Base-by-base conservation (phyloP, 2,329 filamentous ascomycete species). In the Stachybotrys elegans region DNA sequence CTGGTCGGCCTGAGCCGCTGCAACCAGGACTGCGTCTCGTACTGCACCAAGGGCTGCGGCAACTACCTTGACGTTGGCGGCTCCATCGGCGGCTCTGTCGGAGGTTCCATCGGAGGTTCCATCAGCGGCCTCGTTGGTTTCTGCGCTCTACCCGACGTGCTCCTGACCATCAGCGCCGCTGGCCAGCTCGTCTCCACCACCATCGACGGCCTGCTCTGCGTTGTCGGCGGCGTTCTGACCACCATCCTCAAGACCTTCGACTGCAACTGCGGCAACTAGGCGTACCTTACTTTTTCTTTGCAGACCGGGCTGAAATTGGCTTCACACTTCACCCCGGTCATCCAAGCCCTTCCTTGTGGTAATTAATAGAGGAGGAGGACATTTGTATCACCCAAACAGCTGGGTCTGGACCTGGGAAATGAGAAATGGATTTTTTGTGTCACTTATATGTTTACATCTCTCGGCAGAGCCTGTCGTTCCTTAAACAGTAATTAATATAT, bases 11-110 rank as follows among this genome's bases (percentile, higher is more conserved):
- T 63, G 29, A 55, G 56, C 29, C 50, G 52, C 35, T 67, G 63
- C 56, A 52, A 58, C 48, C 59, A 57, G 44, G 64, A 67, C 58
- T 67, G 64, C 50, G 62, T 67, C 42, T 63, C 61, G 21, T 64
- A 61, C 55, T 63, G 58, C 55, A 51, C 58, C 53, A 57, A 61
- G 54, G 64, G 64, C 51, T 67, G 64, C 57, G 54, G 56, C 51
- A 67, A 67, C 62, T 59, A 60, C 57, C 53, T 67, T 32, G 61
- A 67, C 43, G 53, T 65, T 14, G 43, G 40, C 16, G 46, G 51
- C 38, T 27, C 21, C 5, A 21, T 54, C 21, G 55, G 52, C 20
- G 58, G 52, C 22, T 51, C 51, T 46, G 47, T 65, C 39, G 46
- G 49, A 31, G 59, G 55, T 22, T 51, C 62, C 32, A 22, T 55